These are phyloP conservation scores for Rosa persica DNA, from an alignment of 306 rosid genomes.

Conservation along the genomic window DNA sequence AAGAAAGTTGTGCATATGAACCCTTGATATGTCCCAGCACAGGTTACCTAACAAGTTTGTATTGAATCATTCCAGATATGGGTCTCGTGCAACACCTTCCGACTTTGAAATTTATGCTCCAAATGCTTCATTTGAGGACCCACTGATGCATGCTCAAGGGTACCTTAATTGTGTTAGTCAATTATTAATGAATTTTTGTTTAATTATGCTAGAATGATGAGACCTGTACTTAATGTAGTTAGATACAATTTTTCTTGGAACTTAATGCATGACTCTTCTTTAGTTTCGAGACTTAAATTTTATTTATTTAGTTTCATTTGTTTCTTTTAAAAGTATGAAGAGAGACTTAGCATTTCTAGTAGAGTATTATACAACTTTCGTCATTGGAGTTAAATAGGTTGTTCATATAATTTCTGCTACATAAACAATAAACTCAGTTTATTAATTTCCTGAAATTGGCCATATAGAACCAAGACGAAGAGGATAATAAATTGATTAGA, in stretches of 20 bases:
- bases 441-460: background rate
- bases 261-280: background rate
- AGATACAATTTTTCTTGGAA: background rate
- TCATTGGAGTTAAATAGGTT: background rate
- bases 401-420: background rate
- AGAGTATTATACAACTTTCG: background rate
- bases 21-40: background rate
- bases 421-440: background rate
- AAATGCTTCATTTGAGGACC: slow-evolving; percentile 83
- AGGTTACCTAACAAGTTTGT: slow-evolving; percentile 11
- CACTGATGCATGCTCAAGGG: slow-evolving; percentile 78
- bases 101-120: slow-evolving; percentile 74
- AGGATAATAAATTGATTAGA: background rate
- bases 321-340: background rate
- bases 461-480: background rate
- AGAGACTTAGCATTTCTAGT: background rate
- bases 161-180: slow-evolving; percentile 19
- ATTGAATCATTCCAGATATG: slow-evolving; percentile 52
- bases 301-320: background rate
- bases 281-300: too few species aligned
- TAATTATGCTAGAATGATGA: background rate
- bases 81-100: slow-evolving; percentile 54
- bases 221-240: background rate
- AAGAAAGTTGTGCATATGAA: background rate
- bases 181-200: background rate